Percentiles rank a stretch among this genome's conserved stretches.
phyloP scores from a whole-genome alignment of 176 grass and related monocot genomes.

The Ensete ventricosum region DNA sequence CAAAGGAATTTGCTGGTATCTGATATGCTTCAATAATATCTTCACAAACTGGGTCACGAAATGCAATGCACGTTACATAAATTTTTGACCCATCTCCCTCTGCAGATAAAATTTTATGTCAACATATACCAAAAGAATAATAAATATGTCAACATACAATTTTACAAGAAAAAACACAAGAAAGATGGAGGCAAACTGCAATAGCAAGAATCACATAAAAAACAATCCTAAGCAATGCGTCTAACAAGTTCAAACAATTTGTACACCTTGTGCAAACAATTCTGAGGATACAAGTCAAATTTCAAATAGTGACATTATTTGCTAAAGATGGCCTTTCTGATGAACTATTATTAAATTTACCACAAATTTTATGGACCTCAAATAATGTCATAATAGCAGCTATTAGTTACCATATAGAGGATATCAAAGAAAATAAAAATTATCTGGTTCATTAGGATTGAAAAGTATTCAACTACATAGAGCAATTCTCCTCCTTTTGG shows the following conservation, averaged over 20 bases:
- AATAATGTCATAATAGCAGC: not conserved
- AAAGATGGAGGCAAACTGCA: not conserved
- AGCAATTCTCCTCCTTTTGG: not conserved
- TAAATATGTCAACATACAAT: not conserved
- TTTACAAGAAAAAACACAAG: not conserved
- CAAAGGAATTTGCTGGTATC: slow-evolving; percentile 76
- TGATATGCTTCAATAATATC: slow-evolving; percentile 82
- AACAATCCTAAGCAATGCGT: not conserved
- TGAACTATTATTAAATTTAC: not conserved
- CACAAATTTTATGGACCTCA: not conserved
- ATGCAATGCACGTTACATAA: slow-evolving; percentile 95
- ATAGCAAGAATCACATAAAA: not conserved
- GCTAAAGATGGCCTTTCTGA: not conserved
- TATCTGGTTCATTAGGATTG: not conserved
- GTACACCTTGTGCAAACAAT: not conserved
- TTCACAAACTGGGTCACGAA: slow-evolving; percentile 84
- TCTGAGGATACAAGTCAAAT: not conserved
- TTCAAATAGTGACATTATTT: not conserved
- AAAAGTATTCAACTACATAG: slow-evolving; percentile 1
- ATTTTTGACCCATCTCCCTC: slow-evolving; percentile 99
- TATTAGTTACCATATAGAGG: too few relatives aligned
- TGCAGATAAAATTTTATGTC: slow-evolving; percentile 35
- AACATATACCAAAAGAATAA: not conserved
- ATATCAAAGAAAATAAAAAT: not conserved
- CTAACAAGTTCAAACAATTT: not conserved